phyloP scores from a whole-genome alignment of 169 alveolate species.

The Plasmodium malariae region DNA sequence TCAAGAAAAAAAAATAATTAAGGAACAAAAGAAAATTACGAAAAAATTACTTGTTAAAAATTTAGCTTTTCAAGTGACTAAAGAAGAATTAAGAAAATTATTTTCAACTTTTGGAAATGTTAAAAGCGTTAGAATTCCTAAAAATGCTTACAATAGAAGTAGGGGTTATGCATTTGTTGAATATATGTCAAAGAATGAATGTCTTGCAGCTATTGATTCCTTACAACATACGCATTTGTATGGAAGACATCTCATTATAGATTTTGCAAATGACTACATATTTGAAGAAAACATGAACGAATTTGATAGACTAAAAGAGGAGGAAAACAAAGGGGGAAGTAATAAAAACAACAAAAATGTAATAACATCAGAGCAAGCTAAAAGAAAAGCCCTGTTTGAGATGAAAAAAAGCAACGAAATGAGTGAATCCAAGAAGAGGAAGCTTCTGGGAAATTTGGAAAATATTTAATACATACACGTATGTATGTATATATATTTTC shows the following conservation, averaged over 20 bases:
- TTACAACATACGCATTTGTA: conserved; percentile 94
- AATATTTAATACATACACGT: not conserved
- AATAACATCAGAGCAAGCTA: conserved; percentile 75
- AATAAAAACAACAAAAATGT: conserved; percentile 2
- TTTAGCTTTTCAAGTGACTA: conserved; percentile 96
- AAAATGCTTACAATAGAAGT: conserved; percentile 91
- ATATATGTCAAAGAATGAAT: conserved; percentile 91
- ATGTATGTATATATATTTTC: not conserved
- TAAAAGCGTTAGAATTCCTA: conserved; percentile 94
- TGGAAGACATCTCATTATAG: conserved; percentile 93
- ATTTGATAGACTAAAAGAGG: conserved; percentile 74
- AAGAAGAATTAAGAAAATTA: conserved; percentile 90
- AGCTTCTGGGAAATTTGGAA: conserved; percentile 16
- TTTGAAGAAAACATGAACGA: conserved; percentile 65
- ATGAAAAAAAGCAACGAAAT: conserved; percentile 11
- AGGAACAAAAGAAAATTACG: conserved; percentile 78
- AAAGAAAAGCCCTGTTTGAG: conserved; percentile 61
- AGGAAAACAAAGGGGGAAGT: conserved; percentile 21
- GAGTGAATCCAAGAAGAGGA: conserved; percentile 73
- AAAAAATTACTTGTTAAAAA: conserved; percentile 94
- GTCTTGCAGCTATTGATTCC: conserved; percentile 90
- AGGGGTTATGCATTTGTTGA: conserved; percentile 96
- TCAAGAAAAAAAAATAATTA: conserved; percentile 71
- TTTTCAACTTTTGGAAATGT: conserved; percentile 93
- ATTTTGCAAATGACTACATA: conserved; percentile 86